phyloP scores from a whole-genome alignment of 495 filamentous ascomycete species.

The Hyphodiscus hymeniophilus region DNA sequence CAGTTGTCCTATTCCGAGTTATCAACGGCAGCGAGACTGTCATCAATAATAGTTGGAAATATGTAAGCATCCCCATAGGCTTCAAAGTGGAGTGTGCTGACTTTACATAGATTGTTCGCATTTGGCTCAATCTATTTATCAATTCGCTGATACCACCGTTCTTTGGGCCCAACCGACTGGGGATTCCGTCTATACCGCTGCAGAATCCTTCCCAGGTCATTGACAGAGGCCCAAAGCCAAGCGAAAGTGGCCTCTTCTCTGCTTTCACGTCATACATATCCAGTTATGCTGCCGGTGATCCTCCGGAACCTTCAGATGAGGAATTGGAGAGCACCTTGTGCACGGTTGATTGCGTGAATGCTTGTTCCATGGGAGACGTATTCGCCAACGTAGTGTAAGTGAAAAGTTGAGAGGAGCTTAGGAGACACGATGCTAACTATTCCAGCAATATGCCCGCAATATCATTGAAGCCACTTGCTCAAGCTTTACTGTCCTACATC shows the following conservation, averaged over 20 bases:
- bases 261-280: constrained; percentile 93
- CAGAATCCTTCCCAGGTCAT: constrained; percentile 90
- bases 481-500: constrained; percentile 69
- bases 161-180: constrained; percentile 62
- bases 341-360: constrained; percentile 88
- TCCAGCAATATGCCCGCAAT: constrained; percentile 59
- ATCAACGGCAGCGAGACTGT: constrained; percentile 73
- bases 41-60: constrained; percentile 71
- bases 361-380: constrained; percentile 76
- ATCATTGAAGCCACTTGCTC: constrained; percentile 58
- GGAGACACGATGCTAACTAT: background rate
- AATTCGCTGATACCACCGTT: constrained; percentile 89
- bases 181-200: constrained; percentile 77
- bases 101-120: constrained; percentile 62
- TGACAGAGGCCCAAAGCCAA: constrained; percentile 68
- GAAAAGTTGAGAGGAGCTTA: background rate
- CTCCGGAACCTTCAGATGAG: constrained; percentile 93
- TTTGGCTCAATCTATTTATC: constrained; percentile 91
- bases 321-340: constrained; percentile 92
- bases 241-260: constrained; percentile 79
- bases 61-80: constrained; percentile 44
- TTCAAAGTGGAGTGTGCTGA: background rate
- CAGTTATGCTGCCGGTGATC: constrained; percentile 97
- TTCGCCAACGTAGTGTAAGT: constrained; percentile 78
- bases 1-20: constrained; percentile 86